Evolutionary conservation across 179 eudicot genomes (phyloP), one percentile per base, ranked within the genome.

Genomic region (Camellia oleifera): DNA sequence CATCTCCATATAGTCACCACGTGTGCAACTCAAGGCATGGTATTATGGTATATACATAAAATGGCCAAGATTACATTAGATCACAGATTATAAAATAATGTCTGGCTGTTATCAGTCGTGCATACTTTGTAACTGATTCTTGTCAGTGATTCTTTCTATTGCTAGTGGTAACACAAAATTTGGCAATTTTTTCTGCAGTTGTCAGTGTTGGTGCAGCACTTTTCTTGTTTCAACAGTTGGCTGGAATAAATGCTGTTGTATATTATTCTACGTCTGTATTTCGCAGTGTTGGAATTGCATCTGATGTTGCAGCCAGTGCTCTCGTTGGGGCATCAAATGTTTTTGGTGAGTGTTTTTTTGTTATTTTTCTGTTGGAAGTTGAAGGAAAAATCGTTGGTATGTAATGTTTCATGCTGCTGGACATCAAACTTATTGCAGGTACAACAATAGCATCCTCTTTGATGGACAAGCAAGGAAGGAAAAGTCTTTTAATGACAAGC

Each of bases 291-390:
- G 98, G 99, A 73, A 91, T 96, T 85, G 85, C 91, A 82, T 96
- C 99, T 61, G 98, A 96, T 87, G 96, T 96, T 81, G 98, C 99
- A 77, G 99, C 99, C 74, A 96, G 99, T 88, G 97, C 99, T 83
- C 86, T 96, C 7, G 98, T 94, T 74, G 98, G 99, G 69, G 99
- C 96, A 69, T 81, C 99, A 20, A 96, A 96, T 88, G 99, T 96
- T 72, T 84, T 96, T 32, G 99, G 99, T 92, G 40, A 75, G 88
- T 77, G 23, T 42, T 45, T 10, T 46, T 67, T 46, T 76, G 44
- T 68, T 45, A 7, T 50, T 26, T 20, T 72, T 18, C 32, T 13
- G 5, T 26, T 5, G 12, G 63, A 13, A 54, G 6, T 67, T 45
- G 0, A 23, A 23, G 62, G 46, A 14, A 45, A 67, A 75, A 20